Conservation (phyloP, 1,284 basidiomycete genomes). For the Ustilago cynodontis region DNA sequence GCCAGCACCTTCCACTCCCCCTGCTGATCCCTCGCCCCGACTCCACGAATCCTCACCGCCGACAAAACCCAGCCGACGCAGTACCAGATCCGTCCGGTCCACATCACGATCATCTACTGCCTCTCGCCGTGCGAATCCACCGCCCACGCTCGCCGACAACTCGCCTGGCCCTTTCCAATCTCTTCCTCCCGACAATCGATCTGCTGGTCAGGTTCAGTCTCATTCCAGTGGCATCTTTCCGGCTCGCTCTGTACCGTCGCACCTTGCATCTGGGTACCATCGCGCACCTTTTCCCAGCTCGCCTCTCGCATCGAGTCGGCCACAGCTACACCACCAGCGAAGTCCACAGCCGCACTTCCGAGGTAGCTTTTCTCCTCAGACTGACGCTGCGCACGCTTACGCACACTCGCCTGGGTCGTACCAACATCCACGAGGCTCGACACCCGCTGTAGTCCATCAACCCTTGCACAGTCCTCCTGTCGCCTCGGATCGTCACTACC, state of each 20-base stretch:
- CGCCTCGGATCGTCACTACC: constrained; percentile 2
- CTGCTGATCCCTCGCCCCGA: constrained; percentile 24
- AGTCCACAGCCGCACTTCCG: constrained; percentile 8
- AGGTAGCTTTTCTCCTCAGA: neutral
- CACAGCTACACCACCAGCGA: constrained; percentile 18
- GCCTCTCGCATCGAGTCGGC: constrained; percentile 19
- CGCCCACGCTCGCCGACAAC: constrained; percentile 5
- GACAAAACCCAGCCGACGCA: neutral
- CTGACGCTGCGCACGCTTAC: neutral
- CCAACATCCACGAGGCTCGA: constrained; percentile 16
- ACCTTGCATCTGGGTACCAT: neutral
- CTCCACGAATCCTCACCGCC: neutral
- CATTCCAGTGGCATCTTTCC: constrained; percentile 2
- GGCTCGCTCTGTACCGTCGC: neutral
- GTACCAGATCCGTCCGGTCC: neutral
- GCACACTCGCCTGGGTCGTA: neutral
- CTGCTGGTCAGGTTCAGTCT: neutral
- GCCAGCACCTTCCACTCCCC: constrained; percentile 35
- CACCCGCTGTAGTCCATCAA: constrained; percentile 13
- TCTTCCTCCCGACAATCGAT: neutral
- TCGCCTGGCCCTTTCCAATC: neutral
- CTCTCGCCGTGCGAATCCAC: constrained; percentile 24
- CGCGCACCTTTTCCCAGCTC: constrained; percentile 13
- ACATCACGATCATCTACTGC: constrained; percentile 21
- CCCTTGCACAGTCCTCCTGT: constrained; percentile 1